Evolutionary conservation across 768 basidiomycete genomes (phyloP).

Genomic region (Pisolithus tinctorius): DNA sequence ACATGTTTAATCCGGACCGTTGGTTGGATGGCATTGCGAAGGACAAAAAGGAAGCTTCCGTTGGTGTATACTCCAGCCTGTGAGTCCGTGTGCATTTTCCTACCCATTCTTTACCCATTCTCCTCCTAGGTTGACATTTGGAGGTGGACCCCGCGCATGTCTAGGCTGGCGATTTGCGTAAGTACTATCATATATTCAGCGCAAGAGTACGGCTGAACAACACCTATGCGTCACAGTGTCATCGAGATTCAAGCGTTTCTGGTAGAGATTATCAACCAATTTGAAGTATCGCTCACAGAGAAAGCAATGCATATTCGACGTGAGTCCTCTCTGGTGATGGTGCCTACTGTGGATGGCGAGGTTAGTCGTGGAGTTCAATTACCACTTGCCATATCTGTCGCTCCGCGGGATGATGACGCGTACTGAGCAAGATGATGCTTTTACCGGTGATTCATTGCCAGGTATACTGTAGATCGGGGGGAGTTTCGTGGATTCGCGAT

Average conservation of each 20-base stretch:
- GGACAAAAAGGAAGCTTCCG: conserved; percentile 12
- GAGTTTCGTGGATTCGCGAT: no score
- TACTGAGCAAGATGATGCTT: no score
- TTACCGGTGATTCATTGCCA: no score
- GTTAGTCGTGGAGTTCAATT: conserved; percentile 24
- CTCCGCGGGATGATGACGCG: conserved; percentile 3
- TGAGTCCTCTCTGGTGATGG: conserved; percentile 23
- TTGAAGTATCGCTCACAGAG: conserved; percentile 39
- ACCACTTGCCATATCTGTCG: conserved; percentile 23
- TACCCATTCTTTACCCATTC: background rate
- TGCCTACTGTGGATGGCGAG: conserved; percentile 29
- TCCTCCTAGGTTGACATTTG: conserved; percentile 23
- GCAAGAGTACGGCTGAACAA: no score
- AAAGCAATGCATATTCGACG: conserved; percentile 21
- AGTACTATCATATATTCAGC: background rate
- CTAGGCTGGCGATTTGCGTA: conserved; percentile 29
- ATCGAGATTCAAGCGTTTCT: conserved; percentile 54
- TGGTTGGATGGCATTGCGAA: conserved; percentile 17
- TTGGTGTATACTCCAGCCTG: conserved; percentile 23
- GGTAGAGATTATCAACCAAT: conserved; percentile 46
- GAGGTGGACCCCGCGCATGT: conserved; percentile 17
- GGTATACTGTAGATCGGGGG: no score
- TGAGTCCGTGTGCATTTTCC: conserved; percentile 8
- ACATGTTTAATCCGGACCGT: conserved; percentile 25
- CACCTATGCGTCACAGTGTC: conserved; percentile 17